Evolutionary conservation across 176 grass and related monocot species (phyloP).

Genomic region (Bolboschoenus planiculmis): DNA sequence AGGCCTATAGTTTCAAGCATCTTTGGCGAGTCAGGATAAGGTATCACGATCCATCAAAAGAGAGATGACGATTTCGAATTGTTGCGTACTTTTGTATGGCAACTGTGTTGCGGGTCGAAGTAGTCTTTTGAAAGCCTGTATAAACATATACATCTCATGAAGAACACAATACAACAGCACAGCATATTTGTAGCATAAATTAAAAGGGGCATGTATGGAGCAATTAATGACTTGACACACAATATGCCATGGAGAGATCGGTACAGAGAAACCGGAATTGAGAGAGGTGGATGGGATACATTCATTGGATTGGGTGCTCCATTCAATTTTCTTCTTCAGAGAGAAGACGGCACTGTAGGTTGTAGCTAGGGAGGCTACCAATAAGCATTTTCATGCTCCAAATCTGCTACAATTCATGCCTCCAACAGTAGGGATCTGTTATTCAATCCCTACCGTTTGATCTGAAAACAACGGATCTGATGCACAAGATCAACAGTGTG

Average conservation of each 20-base stretch:
- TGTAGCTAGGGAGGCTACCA: background rate
- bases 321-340: conserved; percentile 17
- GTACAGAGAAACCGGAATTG: background rate
- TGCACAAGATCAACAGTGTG: background rate
- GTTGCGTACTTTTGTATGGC: background rate
- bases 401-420: background rate
- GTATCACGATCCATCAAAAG: conserved; percentile 22
- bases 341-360: background rate
- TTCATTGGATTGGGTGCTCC: conserved; percentile 25
- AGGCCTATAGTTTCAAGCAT: conserved; percentile 15
- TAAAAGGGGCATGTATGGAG: no score
- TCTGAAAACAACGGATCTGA: background rate
- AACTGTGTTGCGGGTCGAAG: background rate
- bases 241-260: background rate
- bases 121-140: no score
- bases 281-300: conserved; percentile 6
- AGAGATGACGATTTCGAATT: background rate
- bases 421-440: background rate
- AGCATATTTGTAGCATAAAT: no score
- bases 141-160: no score
- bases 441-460: background rate
- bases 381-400: background rate
- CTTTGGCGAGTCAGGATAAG: conserved; percentile 21
- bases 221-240: background rate
- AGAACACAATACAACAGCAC: no score